Evolutionary conservation across 805 yeast species (phyloP).

Genomic region (Wickerhamomyces queroliae): DNA sequence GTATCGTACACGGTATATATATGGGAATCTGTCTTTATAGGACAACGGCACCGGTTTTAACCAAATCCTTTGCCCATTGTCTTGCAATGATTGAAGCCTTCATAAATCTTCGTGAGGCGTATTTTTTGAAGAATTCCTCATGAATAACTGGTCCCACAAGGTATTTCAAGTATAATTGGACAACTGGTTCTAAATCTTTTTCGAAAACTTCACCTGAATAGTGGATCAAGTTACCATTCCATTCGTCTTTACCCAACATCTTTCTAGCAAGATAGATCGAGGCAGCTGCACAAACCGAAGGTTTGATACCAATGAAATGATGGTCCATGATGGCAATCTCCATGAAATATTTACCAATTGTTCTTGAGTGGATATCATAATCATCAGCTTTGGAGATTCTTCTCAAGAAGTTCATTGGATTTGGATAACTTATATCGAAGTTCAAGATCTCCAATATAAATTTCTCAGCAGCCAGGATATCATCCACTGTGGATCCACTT

Average conservation of each 20-base stretch:
- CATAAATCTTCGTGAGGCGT: conserved; percentile 83
- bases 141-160: conserved; percentile 76
- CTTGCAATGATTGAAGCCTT: conserved; percentile 77
- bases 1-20: too few species aligned
- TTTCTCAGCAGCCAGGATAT: conserved; percentile 81
- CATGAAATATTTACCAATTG: conserved; percentile 80
- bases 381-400: conserved; percentile 92
- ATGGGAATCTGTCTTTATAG: too few species aligned
- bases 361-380: conserved; percentile 85
- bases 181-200: conserved; percentile 63
- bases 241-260: conserved; percentile 63
- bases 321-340: conserved; percentile 80
- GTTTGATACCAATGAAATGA: conserved; percentile 69
- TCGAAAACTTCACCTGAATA: conserved; percentile 88
- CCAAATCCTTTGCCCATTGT: conserved; percentile 70
- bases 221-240: conserved; percentile 85
- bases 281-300: conserved; percentile 82
- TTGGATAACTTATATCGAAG: conserved; percentile 80
- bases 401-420: conserved; percentile 89
- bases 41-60: conserved; percentile 15
- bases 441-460: conserved; percentile 67
- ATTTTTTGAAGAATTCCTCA: conserved; percentile 90
- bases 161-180: conserved; percentile 71
- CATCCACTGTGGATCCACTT: conserved; percentile 76
- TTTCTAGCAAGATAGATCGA: conserved; percentile 83